Conservation (phyloP, 2,329 filamentous ascomycete genomes). For the Pestalotiopsis sp. region DNA sequence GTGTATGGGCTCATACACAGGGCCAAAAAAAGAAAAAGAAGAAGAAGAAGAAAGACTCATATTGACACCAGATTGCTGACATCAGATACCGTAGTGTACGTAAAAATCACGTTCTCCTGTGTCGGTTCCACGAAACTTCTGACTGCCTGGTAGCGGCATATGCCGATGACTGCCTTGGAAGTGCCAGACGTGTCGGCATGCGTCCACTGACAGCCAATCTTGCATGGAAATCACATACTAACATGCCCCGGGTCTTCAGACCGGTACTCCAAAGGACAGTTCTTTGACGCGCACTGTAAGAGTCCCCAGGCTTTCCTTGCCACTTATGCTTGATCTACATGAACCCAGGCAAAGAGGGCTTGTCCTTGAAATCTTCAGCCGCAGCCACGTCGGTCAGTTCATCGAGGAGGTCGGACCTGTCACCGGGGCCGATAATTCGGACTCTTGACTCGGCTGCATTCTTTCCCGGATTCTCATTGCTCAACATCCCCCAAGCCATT, state of each 20-base stretch:
- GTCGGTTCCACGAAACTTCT: neutral
- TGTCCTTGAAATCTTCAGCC: neutral
- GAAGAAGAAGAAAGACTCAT: no score
- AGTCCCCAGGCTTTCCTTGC: conserved; percentile 20
- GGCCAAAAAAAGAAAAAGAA: no score
- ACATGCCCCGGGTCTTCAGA: neutral
- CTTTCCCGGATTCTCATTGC: neutral
- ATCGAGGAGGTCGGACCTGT: neutral
- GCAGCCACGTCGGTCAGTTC: neutral
- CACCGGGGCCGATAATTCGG: neutral
- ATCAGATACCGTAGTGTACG: neutral
- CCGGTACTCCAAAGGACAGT: conserved; percentile 67
- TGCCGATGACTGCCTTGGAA: neutral
- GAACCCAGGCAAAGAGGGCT: neutral
- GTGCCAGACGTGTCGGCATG: neutral
- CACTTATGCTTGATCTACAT: neutral
- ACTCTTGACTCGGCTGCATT: neutral
- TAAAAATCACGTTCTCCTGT: neutral
- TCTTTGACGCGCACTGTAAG: conserved; percentile 91
- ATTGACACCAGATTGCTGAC: neutral
- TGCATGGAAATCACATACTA: neutral
- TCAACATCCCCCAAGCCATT: neutral
- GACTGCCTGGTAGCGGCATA: neutral
- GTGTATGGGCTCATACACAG: no score
- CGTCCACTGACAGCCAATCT: neutral